A percentile compares a stretch with the other conserved stretches of the same genome.
phyloP scores from a whole-genome alignment of 75 land plant genomes.

The Sequoia sempervirens region DNA sequence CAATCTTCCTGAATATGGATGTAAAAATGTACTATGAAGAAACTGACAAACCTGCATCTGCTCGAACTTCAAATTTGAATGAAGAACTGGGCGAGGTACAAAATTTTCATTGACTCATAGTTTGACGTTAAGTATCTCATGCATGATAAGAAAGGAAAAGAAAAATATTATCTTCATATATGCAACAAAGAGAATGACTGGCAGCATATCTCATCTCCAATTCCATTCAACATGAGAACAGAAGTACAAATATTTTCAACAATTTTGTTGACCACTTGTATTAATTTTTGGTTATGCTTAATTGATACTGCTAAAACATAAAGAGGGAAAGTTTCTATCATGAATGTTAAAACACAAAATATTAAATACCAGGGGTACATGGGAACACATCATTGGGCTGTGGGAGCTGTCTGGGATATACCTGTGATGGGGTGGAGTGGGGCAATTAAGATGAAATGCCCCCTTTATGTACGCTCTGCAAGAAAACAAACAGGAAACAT shows the following conservation, averaged over 20 bases:
- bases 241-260: not conserved
- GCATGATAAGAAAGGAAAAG: not conserved
- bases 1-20: conserved; percentile 24
- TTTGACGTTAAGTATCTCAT: not conserved
- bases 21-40: conserved; percentile 18
- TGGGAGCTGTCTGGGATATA: too few species aligned
- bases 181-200: not conserved
- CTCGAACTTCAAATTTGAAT: conserved; percentile 36
- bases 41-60: conserved; percentile 25
- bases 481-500: too few species aligned
- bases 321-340: not conserved
- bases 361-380: not conserved
- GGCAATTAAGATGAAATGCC: too few species aligned
- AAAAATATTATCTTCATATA: not conserved
- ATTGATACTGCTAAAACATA: not conserved
- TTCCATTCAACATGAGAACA: not conserved
- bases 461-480: too few species aligned
- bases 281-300: not conserved
- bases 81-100: conserved; percentile 35
- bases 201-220: not conserved
- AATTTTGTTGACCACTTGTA: not conserved
- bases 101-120: not conserved
- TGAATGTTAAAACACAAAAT: not conserved
- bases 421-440: too few species aligned
- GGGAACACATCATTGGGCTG: too few species aligned